Conservation (phyloP, 2,329 filamentous ascomycete species). For the Alternaria dauci region DNA sequence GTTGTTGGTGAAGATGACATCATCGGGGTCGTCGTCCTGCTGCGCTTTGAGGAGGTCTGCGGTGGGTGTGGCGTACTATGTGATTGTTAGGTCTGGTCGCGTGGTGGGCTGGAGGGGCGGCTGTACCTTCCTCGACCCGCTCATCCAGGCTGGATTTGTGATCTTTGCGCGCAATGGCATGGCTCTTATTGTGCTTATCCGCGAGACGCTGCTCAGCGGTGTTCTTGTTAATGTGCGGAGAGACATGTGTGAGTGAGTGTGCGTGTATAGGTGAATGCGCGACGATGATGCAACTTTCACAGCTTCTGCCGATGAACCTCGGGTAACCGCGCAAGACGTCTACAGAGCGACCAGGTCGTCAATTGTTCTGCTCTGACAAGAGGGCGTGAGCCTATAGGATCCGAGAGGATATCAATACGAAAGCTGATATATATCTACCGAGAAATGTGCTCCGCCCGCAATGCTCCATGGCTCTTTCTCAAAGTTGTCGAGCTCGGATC, state of each 20-base stretch:
- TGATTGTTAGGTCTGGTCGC: constrained; percentile 20
- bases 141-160: constrained; percentile 64
- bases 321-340: constrained; percentile 42
- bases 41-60: constrained; percentile 60
- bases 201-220: constrained; percentile 51
- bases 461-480: constrained; percentile 4
- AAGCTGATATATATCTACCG: constrained; percentile 1
- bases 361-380: background rate
- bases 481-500: constrained; percentile 23
- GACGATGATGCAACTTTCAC: constrained; percentile 43
- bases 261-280: constrained; percentile 11
- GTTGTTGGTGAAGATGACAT: constrained; percentile 89
- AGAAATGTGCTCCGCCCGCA: constrained; percentile 29
- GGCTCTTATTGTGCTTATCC: constrained; percentile 37
- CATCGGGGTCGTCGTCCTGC: constrained; percentile 77
- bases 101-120: constrained; percentile 8
- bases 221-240: constrained; percentile 53
- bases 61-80: constrained; percentile 48
- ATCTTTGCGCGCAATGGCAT: constrained; percentile 88
- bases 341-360: background rate
- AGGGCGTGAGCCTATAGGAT: background rate
- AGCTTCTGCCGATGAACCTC: constrained; percentile 46
- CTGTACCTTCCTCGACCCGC: constrained; percentile 61
- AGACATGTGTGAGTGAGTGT: constrained; percentile 52
- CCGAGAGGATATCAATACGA: background rate